Evolutionary conservation across 495 filamentous ascomycete species (phyloP).

Genomic region (Xylaria venustula): DNA sequence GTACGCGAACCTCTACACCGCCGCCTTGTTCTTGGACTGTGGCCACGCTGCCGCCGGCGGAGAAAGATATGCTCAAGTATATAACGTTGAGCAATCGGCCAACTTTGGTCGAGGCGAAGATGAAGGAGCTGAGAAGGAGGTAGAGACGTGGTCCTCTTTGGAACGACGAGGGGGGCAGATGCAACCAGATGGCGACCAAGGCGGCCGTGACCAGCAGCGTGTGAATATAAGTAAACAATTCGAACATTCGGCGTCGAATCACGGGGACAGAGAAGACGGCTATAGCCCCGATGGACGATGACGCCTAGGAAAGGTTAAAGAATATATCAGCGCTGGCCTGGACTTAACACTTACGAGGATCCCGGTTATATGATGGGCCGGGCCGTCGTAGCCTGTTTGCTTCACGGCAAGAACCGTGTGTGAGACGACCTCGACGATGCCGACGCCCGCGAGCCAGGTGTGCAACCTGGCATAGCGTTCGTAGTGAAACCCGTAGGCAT

Average conservation of each 20-base stretch:
- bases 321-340: neutral
- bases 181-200: neutral
- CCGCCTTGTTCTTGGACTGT: neutral
- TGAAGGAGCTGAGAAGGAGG: neutral
- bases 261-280: neutral
- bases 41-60: neutral
- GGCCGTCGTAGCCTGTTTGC: neutral
- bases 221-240: neutral
- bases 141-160: neutral
- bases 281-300: neutral
- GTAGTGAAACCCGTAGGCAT: constrained; percentile 4
- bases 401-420: constrained; percentile 1
- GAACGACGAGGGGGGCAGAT: neutral
- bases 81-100: neutral
- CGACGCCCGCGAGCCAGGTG: neutral
- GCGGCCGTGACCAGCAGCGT: neutral
- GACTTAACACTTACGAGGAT: neutral
- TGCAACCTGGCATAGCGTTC: neutral
- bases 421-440: neutral
- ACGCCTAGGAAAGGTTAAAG: neutral
- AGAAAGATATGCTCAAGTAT: neutral
- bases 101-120: neutral
- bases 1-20: neutral
- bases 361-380: neutral
- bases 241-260: neutral